Percentiles rank a stretch among this genome's conserved stretches.
Evolutionary conservation across 2,329 filamentous ascomycete genomes (phyloP).

Genomic region (Ophiocordyceps camponoti-floridani): DNA sequence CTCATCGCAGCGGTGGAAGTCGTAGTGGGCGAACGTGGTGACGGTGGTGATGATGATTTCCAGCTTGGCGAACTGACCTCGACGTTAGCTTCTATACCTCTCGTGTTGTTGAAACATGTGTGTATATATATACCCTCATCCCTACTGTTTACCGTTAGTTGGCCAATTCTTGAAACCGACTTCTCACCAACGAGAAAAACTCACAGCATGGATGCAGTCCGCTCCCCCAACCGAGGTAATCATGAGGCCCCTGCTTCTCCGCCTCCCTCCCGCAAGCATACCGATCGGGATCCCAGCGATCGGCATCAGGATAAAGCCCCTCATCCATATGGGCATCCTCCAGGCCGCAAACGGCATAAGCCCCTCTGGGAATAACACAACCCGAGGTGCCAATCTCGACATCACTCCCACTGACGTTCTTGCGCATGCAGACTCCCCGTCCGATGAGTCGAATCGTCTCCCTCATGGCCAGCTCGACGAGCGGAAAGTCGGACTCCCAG

Average conservation of each 20-base stretch:
- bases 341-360: constrained; percentile 25
- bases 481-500: constrained; percentile 36
- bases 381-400: constrained; percentile 24
- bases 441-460: constrained; percentile 34
- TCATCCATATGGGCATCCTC: constrained; percentile 31
- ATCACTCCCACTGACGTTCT: constrained; percentile 26
- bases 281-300: constrained; percentile 29
- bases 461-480: constrained; percentile 30
- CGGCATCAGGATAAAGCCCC: constrained; percentile 27
- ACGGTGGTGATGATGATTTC: constrained; percentile 31
- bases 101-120: no score
- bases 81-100: not conserved
- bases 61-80: constrained; percentile 28
- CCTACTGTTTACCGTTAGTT: no score
- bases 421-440: constrained; percentile 29
- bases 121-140: constrained; percentile 3
- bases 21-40: constrained; percentile 29
- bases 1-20: constrained; percentile 23
- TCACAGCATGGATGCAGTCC: constrained; percentile 18
- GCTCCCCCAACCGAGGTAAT: constrained; percentile 17
- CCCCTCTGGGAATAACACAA: constrained; percentile 29
- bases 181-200: no score
- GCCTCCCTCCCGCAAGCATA: constrained; percentile 28
- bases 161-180: no score
- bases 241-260: constrained; percentile 15